Base-by-base conservation (phyloP, 2,329 filamentous ascomycete genomes). In the Colletotrichum incanum region DNA sequence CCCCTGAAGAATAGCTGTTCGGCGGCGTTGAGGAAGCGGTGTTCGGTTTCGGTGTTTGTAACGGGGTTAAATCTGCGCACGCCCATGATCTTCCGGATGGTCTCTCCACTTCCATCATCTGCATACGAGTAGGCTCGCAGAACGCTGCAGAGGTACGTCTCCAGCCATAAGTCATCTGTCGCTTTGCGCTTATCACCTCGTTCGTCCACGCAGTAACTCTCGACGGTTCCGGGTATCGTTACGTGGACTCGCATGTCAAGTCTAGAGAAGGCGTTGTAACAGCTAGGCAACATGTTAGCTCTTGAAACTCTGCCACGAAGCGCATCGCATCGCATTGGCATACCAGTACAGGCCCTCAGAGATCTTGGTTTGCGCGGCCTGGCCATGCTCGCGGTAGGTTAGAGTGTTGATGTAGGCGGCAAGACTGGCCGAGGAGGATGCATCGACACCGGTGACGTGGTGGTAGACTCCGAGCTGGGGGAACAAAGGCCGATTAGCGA, bases 201-300 rank as follows among this genome's bases (percentile, higher is more conserved):
- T 84, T 99, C 96, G 82, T 99, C 96, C 70, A 99, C 93, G 82
- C 96, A 98, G 82, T 98, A 98, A 83, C 94, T 97, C 82, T 99
- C 96, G 64, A 99, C 94, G 12, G 94, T 96, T 73, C 96, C 96
- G 23, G 96, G 96, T 75, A 99, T 98, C 75, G 95, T 96, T 72
- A 99, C 96, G 80, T 98, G 95, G 16, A 99, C 96, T 73, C 96
- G 94, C 96, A 99, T 99, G 80, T 99, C 96, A 65, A 98, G 89
- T 75, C 97, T 91, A 6, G 96, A 98, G 83, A 99, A 98, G 75
- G 96, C 96, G 94, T 99, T 99, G 88, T 99, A 99, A 84, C 96
- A 99, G 84, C 87, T 89, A 71, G 11, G 23, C n/a, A 47, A 9
- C 14, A 23, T 4, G 18, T 62, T 77, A 67, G 52, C 56, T 16